Evolutionary conservation across 176 grass and related monocot species (phyloP), one percentile per base, ranked within the genome.

Genomic region (Aegilops speltoides): DNA sequence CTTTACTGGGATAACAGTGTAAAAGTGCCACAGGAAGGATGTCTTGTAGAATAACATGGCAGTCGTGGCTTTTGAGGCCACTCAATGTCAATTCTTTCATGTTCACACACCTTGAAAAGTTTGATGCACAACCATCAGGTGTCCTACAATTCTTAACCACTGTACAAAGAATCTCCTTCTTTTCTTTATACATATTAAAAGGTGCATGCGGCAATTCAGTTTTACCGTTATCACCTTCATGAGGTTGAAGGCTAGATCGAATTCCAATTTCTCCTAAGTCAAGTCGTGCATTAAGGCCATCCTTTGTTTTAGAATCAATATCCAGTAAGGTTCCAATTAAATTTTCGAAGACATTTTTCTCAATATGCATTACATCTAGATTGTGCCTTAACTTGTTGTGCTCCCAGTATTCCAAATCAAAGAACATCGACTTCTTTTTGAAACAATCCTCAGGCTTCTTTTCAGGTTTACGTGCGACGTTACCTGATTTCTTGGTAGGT

Each of bases 321-420:
- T 56, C 48, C 48, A 77, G 32, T 12, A 77, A 31, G 29, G 46
- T 77, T 11, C 46, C 48, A 12, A 56, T 77, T 1, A 63, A 28
- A 76, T 88, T 88, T 1, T 69, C 56, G 57, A 24, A 82, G 2
- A 76, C 24, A 36, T 75, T 82, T 52, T 87, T 87, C 37, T 75
- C 45, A 32, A 76, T 77, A 77, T 88, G 60, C 86, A 88, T 88
- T 8, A 80, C 25, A 63, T 88, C 80, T 29, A 88, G 72, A 52
- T 50, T 50, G 43, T 50, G 72, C 24, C 72, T 50, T 50, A 50
- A 29, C 14, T 29, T 76, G 72, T 76, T 75, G 72, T 4, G 24
- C 14, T 76, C 72, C 43, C 43, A 76, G 48, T 76, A 76, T 8
- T 43, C 41, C 15, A 76, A 26, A 3, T 14, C 45, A 46, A 76